Conservation (phyloP, 495 filamentous ascomycete species). For the Barbatosphaeria neglecta region DNA sequence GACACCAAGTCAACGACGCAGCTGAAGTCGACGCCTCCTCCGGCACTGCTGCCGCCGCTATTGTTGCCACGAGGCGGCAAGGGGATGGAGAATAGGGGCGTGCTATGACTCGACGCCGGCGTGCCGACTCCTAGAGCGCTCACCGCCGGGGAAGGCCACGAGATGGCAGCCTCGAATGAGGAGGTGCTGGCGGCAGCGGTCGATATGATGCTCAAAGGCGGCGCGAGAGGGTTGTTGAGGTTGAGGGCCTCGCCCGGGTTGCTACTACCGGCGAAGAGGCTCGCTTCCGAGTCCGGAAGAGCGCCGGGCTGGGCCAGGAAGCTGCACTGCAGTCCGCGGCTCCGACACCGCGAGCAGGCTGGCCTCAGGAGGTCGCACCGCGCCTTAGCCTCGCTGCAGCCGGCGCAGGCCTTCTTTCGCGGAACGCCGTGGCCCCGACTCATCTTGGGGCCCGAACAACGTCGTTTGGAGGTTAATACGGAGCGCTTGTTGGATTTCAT, state of each 20-base stretch:
- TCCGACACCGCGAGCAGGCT: not conserved
- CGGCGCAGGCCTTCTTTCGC: not conserved
- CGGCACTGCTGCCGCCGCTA: not conserved
- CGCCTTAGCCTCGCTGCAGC: not conserved
- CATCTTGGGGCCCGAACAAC: no score
- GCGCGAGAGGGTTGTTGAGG: not conserved
- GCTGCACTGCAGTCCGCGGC: not conserved
- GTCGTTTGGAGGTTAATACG: no score
- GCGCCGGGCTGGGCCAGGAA: not conserved
- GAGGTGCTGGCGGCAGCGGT: not conserved
- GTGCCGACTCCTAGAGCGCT: not conserved
- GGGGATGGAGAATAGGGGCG: not conserved
- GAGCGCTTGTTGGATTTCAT: no score
- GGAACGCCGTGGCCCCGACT: not conserved
- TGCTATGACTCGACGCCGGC: not conserved
- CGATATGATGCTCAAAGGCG: not conserved
- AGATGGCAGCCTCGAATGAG: not conserved
- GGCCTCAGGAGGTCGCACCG: not conserved
- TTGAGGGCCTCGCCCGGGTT: not conserved
- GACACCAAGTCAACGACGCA: slow-evolving; percentile 13
- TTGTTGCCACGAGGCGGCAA: not conserved
- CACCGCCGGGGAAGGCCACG: no score
- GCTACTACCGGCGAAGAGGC: not conserved
- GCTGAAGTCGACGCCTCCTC: not conserved
- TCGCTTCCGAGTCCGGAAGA: not conserved